Base-by-base conservation (phyloP, 2,329 filamentous ascomycete species). In the Colletotrichum destructivum region DNA sequence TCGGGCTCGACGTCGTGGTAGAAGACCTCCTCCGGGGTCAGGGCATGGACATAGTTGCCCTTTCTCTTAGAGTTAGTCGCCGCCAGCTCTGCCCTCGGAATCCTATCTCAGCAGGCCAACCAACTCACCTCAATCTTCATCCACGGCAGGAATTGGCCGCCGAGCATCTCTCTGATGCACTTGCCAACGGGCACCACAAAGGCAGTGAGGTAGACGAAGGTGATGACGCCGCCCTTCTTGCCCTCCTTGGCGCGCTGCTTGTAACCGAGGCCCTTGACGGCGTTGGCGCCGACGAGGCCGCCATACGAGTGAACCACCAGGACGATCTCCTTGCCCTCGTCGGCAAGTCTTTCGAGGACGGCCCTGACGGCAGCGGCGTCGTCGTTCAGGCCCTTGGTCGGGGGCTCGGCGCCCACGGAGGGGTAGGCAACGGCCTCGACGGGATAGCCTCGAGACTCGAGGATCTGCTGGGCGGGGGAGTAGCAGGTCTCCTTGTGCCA, bases 301-400 rank as follows among this genome's bases (percentile, higher is more conserved):
- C 82, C 81, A 75, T 84, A 86, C 1, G 82, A 85, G 72, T 87
- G 84, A 5, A 80, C 78, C 4, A 83, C 74, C 2, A 86, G 79
- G 0, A 86, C 74, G 7, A 87, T 80, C 31, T 85, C 78, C 59
- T 83, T 82, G 16, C 81, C 81, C 7, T 76, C 66, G 23, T 80
- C 79, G 11, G 77, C 74, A 13, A 84, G 77, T 2, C 65, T 62
- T n/a, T 75, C 54, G 42, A 83, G 40, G 0, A 73, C 69, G 0
- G 52, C 18, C 18, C 79, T 77, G 18, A 84, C 76, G 2, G 77
- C 77, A 0, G 75, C 69, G 6, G 79, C 77, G 66, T 86, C 84
- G 7, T 79, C 77, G 0, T 38, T 61, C 2, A 80, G 72, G 3
- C 77, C 75, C 35, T 76, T 76, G 0, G 63, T 75, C 0, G 78